A percentile compares a stretch with the other conserved stretches of the same genome.
Conservation (phyloP, 768 basidiomycete species). For the Termitomyces sp. region DNA sequence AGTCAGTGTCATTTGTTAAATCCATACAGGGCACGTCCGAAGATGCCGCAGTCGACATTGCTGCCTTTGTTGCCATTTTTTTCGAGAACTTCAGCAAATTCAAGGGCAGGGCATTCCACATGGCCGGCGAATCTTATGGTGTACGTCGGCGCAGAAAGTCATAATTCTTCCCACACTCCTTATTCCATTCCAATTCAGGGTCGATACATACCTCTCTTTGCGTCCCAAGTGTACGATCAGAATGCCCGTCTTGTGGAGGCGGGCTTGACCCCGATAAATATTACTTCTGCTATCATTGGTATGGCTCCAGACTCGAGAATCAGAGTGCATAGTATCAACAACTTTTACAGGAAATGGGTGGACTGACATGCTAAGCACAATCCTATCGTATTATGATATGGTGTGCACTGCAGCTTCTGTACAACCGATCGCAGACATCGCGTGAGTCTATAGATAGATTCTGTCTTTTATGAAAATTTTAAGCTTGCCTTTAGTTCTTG, state of each 20-base stretch:
- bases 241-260: slow-evolving; percentile 49
- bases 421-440: slow-evolving; percentile 39
- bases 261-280: slow-evolving; percentile 55
- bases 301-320: slow-evolving; percentile 11
- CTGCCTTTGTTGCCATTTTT: slow-evolving; percentile 66
- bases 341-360: slow-evolving; percentile 49
- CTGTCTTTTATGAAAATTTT: not conserved
- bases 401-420: slow-evolving; percentile 48
- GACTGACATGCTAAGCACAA: slow-evolving; percentile 47
- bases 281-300: slow-evolving; percentile 71
- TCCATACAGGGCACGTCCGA: slow-evolving; percentile 48
- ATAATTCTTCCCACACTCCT: not conserved
- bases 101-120: slow-evolving; percentile 59
- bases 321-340: not conserved
- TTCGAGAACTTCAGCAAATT: slow-evolving; percentile 71
- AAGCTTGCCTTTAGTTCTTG: slow-evolving; percentile 32
- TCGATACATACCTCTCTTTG: slow-evolving; percentile 69
- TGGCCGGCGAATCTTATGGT: slow-evolving; percentile 74
- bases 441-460: slow-evolving; percentile 34
- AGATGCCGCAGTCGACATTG: slow-evolving; percentile 65
- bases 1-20: not conserved
- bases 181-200: slow-evolving; percentile 33
- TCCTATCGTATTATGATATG: slow-evolving; percentile 39
- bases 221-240: slow-evolving; percentile 70
- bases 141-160: slow-evolving; percentile 28